Percentiles rank a stretch among this genome's conserved stretches.
Conservation (phyloP, 2,329 filamentous ascomycete genomes). For the Penicillium capsulatum region DNA sequence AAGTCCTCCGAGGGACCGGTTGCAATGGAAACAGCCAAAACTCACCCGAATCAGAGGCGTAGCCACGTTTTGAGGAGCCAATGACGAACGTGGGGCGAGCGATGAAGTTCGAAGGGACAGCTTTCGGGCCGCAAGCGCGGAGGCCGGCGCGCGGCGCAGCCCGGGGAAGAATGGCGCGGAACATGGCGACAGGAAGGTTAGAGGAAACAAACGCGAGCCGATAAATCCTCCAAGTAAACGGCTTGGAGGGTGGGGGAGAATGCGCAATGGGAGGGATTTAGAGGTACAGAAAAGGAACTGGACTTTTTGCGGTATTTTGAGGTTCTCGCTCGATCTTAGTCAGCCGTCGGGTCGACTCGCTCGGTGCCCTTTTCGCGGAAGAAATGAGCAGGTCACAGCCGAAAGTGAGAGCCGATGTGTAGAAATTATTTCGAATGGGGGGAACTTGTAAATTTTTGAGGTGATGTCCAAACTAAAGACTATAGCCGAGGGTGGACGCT, state of each 20-base stretch:
- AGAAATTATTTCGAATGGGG: too few species aligned
- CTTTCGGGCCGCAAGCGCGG: slow-evolving; percentile 36
- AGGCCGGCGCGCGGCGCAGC: slow-evolving; percentile 44
- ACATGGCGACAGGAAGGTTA: slow-evolving; percentile 43
- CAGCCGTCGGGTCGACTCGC: slow-evolving; percentile 21
- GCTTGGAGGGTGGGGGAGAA: slow-evolving; percentile 21
- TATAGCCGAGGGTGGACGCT: too few species aligned
- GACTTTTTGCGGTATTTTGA: slow-evolving; percentile 28
- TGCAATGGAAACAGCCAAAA: slow-evolving; percentile 2
- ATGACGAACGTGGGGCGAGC: slow-evolving; percentile 44
- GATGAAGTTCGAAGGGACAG: slow-evolving; percentile 35
- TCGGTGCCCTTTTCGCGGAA: slow-evolving; percentile 4
- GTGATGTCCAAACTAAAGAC: too few species aligned
- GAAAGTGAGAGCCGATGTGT: too few species aligned
- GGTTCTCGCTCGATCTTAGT: slow-evolving; percentile 17
- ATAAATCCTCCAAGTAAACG: slow-evolving; percentile 28
- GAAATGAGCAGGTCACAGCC: too few species aligned
- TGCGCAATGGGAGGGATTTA: slow-evolving; percentile 17
- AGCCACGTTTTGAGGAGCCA: slow-evolving; percentile 52
- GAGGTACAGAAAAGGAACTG: slow-evolving; percentile 19
- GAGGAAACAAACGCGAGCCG: slow-evolving; percentile 26
- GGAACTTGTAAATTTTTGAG: too few species aligned
- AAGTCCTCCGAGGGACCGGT: slow-evolving; percentile 3
- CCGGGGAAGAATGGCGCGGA: slow-evolving; percentile 51
- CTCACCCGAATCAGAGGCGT: slow-evolving; percentile 51